phyloP scores from a whole-genome alignment of 2,329 filamentous ascomycete species.

The Fusarium penzigii region DNA sequence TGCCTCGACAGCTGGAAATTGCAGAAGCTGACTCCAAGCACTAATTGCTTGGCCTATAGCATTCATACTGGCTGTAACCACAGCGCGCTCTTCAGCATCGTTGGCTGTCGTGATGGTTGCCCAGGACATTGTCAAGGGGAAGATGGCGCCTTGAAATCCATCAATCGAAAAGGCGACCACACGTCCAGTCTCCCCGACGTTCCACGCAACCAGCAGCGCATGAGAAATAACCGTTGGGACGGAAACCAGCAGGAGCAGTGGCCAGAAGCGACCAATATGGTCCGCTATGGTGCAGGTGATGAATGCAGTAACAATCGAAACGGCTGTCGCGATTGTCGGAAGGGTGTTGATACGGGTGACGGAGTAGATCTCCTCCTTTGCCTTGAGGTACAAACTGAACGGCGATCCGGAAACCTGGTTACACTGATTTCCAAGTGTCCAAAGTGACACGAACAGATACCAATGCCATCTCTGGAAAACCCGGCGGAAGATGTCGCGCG shows the following conservation, averaged over 20 bases:
- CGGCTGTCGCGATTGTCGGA: conserved; percentile 41
- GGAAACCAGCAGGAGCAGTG: conserved; percentile 33
- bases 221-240: conserved; percentile 36
- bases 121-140: conserved; percentile 41
- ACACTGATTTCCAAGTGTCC: conserved; percentile 41
- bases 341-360: conserved; percentile 43
- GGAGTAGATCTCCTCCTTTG: conserved; percentile 38
- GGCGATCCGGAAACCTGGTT: conserved; percentile 35
- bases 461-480: conserved; percentile 42
- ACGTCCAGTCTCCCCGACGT: conserved; percentile 39
- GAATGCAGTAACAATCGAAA: conserved; percentile 39
- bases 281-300: conserved; percentile 36
- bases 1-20: conserved; percentile 38
- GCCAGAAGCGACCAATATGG: conserved; percentile 36
- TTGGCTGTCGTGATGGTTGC: conserved; percentile 39
- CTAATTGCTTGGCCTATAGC: conserved; percentile 44
- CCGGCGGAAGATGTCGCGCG: conserved; percentile 36
- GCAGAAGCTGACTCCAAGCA: conserved; percentile 41
- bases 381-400: conserved; percentile 43
- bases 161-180: conserved; percentile 33
- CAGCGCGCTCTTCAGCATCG: conserved; percentile 42
- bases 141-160: conserved; percentile 23
- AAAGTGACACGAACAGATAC: conserved; percentile 40
- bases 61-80: conserved; percentile 45
- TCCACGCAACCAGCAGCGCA: conserved; percentile 37